phyloP scores from a whole-genome alignment of 768 basidiomycete species.

The Boletellus ananiceps region DNA sequence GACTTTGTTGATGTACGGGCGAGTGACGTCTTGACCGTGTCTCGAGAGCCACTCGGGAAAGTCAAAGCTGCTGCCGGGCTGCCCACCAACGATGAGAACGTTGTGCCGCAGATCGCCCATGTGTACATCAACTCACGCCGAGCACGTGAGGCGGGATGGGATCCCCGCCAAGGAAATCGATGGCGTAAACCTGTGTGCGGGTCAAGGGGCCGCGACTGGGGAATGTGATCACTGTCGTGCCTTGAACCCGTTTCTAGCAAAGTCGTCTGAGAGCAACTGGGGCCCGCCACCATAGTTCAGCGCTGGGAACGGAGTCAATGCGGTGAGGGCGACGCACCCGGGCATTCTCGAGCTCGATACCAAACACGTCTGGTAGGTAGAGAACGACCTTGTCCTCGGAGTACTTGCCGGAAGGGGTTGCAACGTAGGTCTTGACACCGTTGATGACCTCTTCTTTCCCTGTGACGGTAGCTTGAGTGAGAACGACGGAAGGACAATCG shows the following conservation, averaged over 20 bases:
- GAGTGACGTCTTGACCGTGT: conserved; percentile 39
- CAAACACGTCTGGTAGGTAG: conserved; percentile 51
- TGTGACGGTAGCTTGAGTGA: conserved; percentile 16
- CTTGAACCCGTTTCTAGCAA: conserved; percentile 38
- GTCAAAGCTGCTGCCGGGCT: conserved; percentile 18
- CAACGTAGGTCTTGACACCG: conserved; percentile 49
- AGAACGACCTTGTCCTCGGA: conserved; percentile 54
- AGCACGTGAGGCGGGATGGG: conserved; percentile 15
- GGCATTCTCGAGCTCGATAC: conserved; percentile 43
- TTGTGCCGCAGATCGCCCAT: neutral
- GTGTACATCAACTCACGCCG: conserved; percentile 2
- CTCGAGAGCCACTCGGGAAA: conserved; percentile 34
- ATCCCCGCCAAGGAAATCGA: conserved; percentile 31
- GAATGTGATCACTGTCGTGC: conserved; percentile 7
- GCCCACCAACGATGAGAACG: neutral
- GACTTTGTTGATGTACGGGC: conserved; percentile 52
- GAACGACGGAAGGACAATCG: neutral
- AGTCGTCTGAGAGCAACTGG: conserved; percentile 43
- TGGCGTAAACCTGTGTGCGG: conserved; percentile 12
- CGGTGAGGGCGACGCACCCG: conserved; percentile 26
- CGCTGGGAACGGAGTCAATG: neutral
- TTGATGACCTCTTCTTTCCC: conserved; percentile 43
- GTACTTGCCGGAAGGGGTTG: conserved; percentile 47
- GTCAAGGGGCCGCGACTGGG: no score
- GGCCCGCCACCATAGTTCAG: neutral